Evolutionary conservation across 2,329 filamentous ascomycete genomes (phyloP).

Genomic region (Beauveria brongniartii): DNA sequence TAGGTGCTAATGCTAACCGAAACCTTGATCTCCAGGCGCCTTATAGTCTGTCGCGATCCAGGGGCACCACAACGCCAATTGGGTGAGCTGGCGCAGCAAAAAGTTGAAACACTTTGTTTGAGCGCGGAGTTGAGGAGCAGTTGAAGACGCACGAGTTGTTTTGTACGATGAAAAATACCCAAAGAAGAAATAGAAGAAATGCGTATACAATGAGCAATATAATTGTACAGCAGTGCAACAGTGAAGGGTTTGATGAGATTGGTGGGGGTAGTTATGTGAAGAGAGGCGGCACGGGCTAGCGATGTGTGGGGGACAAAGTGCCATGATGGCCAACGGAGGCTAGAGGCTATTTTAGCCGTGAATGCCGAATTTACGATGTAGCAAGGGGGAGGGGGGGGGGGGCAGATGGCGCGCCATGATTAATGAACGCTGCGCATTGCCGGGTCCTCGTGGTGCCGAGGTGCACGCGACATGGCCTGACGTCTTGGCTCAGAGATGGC

Average conservation of each 20-base stretch:
- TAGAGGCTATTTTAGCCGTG: too few species aligned
- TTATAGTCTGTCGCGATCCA: constrained; percentile 62
- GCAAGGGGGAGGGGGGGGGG: too few species aligned
- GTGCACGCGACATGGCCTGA: too few species aligned
- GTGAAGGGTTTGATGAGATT: background rate
- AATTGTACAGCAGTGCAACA: background rate
- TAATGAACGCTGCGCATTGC: too few species aligned
- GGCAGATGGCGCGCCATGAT: too few species aligned
- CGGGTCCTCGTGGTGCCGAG: too few species aligned
- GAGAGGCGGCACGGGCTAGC: background rate
- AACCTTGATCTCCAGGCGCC: constrained; percentile 45
- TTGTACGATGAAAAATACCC: background rate
- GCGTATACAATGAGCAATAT: background rate
- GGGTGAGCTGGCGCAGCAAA: constrained; percentile 17
- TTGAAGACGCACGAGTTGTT: background rate
- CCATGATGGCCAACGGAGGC: background rate
- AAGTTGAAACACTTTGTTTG: background rate
- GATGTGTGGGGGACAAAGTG: constrained; percentile 7
- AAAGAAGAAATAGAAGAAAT: background rate
- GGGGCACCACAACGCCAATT: constrained; percentile 51
- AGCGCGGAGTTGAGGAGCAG: background rate
- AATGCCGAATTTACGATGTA: too few species aligned
- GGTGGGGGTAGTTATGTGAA: background rate
- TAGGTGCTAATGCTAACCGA: constrained; percentile 11
- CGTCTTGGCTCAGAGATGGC: too few species aligned